Evolutionary conservation across 1,139 yeast genomes (phyloP).

Genomic region (Geotrichum australiense): DNA sequence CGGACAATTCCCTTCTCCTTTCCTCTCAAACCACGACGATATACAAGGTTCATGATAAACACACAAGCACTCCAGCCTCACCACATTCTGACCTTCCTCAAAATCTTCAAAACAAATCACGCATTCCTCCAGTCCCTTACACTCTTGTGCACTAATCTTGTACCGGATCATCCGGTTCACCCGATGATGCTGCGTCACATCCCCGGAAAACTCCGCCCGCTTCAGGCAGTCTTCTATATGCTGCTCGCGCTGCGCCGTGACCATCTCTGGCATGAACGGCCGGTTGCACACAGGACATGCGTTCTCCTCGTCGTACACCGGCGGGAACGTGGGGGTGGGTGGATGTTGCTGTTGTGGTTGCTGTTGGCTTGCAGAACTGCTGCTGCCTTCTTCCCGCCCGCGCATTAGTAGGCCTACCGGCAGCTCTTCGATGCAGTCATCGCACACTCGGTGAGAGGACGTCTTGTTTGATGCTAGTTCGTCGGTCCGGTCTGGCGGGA

Average conservation of each 20-base stretch:
- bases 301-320: constrained; percentile 7
- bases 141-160: constrained; percentile 47
- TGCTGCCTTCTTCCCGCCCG: too few relatives aligned
- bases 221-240: constrained; percentile 69
- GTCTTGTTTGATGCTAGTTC: constrained; percentile 34
- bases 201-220: constrained; percentile 55
- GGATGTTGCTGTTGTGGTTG: background rate
- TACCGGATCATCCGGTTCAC: constrained; percentile 82
- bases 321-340: background rate
- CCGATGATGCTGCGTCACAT: constrained; percentile 33
- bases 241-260: constrained; percentile 43
- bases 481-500: constrained; percentile 43
- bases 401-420: too few relatives aligned
- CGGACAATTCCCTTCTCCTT: constrained; percentile 81
- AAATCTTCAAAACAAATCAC: constrained; percentile 89
- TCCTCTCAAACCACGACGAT: constrained; percentile 79
- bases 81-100: constrained; percentile 78
- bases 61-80: constrained; percentile 86
- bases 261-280: constrained; percentile 1
- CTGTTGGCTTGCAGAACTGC: background rate
- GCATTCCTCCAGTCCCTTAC: constrained; percentile 49
- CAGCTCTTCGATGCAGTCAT: constrained; percentile 58
- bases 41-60: constrained; percentile 88
- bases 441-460: constrained; percentile 60
- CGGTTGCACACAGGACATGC: constrained; percentile 13